phyloP scores from a whole-genome alignment of 371 early-diverging fungal genomes.

The Mucor velutinosus region DNA sequence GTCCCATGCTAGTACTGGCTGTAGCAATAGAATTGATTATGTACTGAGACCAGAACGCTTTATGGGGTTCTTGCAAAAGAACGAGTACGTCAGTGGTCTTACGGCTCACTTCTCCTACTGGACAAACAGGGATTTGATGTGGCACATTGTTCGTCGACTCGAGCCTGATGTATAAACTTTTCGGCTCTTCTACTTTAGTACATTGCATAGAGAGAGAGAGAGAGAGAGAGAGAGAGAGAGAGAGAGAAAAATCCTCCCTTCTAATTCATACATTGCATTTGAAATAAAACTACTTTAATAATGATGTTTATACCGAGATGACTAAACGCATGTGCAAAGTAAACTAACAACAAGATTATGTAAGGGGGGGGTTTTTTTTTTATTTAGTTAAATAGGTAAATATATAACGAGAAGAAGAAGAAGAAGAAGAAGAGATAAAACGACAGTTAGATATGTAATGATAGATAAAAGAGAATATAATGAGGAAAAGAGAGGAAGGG shows the following conservation, averaged over 20 bases:
- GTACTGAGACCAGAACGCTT: constrained; percentile 45
- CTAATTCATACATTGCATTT: background rate
- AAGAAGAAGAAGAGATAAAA: background rate
- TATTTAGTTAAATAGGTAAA: background rate
- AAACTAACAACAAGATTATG: background rate
- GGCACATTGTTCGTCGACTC: constrained; percentile 47
- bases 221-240: too few species aligned
- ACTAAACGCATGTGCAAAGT: background rate
- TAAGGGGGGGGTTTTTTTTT: background rate
- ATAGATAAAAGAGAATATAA: background rate
- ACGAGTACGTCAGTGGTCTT: constrained; percentile 42
- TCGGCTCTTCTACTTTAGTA: background rate
- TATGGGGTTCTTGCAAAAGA: constrained; percentile 44
- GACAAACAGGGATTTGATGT: constrained; percentile 50
- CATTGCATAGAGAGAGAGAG: too few species aligned
- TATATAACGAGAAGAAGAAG: background rate
- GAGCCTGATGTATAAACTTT: background rate
- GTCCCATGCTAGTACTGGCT: background rate
- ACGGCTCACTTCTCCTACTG: constrained; percentile 58
- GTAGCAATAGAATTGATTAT: constrained; percentile 33
- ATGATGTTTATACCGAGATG: background rate
- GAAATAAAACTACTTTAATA: constrained; percentile 4
- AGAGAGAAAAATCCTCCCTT: background rate
- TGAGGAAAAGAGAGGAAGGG: background rate
- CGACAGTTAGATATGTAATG: constrained; percentile 2